Conservation (phyloP, 371 early-diverging fungal species). For the Actinomucor elegans region DNA sequence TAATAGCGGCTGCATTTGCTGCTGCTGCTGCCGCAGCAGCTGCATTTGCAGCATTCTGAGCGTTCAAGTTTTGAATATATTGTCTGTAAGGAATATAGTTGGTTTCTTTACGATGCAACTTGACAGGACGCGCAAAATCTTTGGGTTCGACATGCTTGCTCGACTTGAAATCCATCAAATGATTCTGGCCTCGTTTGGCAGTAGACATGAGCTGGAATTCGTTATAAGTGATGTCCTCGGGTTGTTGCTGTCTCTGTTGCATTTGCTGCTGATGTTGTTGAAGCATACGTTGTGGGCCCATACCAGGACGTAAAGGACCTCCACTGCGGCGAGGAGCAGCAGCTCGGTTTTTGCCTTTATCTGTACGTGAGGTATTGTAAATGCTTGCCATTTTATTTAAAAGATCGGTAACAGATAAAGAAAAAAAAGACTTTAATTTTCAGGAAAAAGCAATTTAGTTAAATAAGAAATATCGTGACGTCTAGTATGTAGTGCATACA, state of each 20-base stretch:
- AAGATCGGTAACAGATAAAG: slow-evolving; percentile 2
- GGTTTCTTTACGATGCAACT: slow-evolving; percentile 65
- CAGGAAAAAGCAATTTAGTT: slow-evolving; percentile 1
- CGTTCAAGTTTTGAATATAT: slow-evolving; percentile 23
- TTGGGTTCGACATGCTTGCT: slow-evolving; percentile 52
- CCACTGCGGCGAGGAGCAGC: slow-evolving; percentile 7
- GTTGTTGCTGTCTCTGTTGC: slow-evolving; percentile 3
- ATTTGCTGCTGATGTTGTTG: slow-evolving; percentile 11
- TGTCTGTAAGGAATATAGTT: slow-evolving; percentile 30
- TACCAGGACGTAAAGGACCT: slow-evolving; percentile 10
- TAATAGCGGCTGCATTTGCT: slow-evolving; percentile 10
- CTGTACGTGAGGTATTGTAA: slow-evolving; percentile 21
- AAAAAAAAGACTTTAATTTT: background rate
- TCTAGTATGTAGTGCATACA: no score
- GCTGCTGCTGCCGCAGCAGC: slow-evolving; percentile 11
- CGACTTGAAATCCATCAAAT: slow-evolving; percentile 70
- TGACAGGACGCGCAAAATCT: slow-evolving; percentile 66
- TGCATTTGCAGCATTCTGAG: slow-evolving; percentile 19
- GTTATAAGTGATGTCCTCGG: slow-evolving; percentile 25
- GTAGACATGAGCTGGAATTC: slow-evolving; percentile 67
- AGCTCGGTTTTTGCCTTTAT: slow-evolving; percentile 14
- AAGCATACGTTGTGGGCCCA: slow-evolving; percentile 9
- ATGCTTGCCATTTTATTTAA: slow-evolving; percentile 18
- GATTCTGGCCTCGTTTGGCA: slow-evolving; percentile 48
- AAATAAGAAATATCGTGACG: no score